phyloP scores from a whole-genome alignment of 768 basidiomycete species.

The Naematelia aurantialba region DNA sequence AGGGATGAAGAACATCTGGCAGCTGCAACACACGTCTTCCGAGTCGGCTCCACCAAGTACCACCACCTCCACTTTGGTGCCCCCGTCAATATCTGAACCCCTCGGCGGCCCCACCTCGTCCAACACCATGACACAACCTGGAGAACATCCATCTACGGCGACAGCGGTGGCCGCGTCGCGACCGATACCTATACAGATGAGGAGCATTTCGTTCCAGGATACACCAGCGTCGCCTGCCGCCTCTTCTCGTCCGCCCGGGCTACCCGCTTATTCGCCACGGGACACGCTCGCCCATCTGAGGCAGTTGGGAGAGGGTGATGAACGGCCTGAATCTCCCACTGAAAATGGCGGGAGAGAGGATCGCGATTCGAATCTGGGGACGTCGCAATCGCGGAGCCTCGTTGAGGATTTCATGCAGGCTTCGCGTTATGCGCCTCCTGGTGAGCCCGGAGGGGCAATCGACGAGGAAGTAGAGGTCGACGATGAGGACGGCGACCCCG shows the following conservation, averaged over 20 bases:
- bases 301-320: background rate
- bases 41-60: background rate
- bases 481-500: background rate
- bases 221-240: background rate
- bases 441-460: constrained; percentile 1
- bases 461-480: background rate
- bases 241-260: too few species aligned
- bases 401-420: background rate
- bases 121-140: background rate
- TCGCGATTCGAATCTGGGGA: background rate
- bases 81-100: background rate
- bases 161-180: background rate
- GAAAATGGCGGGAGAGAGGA: background rate
- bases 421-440: background rate
- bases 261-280: background rate
- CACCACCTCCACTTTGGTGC: background rate
- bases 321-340: background rate
- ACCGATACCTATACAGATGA: background rate
- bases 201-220: background rate
- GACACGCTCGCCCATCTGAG: background rate
- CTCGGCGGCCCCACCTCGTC: background rate
- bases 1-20: background rate
- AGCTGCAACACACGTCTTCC: background rate
- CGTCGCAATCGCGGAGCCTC: background rate
- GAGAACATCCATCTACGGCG: background rate